Conservation (phyloP, 2,329 filamentous ascomycete genomes). For the Hypoxylon sp. region DNA sequence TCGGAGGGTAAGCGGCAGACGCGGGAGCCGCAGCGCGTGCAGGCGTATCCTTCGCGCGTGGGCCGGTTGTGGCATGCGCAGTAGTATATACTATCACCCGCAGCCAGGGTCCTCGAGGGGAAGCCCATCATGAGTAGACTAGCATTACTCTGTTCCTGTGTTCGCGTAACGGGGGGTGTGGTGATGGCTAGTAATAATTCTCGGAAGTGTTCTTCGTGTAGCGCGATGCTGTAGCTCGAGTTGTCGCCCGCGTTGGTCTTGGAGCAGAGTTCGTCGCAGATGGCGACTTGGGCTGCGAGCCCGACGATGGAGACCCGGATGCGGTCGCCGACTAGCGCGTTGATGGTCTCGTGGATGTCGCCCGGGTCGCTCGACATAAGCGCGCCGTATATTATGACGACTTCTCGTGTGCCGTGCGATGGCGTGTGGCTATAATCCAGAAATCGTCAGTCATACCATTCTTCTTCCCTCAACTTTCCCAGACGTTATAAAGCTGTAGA, state of each 20-base stretch:
- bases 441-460: conserved; percentile 22
- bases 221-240: conserved; percentile 82
- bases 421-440: conserved; percentile 77
- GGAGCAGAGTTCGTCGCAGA: conserved; percentile 90
- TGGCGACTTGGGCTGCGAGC: conserved; percentile 89
- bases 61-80: conserved; percentile 93
- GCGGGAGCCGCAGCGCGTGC: conserved; percentile 88
- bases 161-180: conserved; percentile 86
- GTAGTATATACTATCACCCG: conserved; percentile 74
- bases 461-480: conserved; percentile 10
- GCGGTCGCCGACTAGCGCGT: conserved; percentile 80
- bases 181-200: conserved; percentile 91
- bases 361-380: conserved; percentile 91
- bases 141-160: conserved; percentile 68
- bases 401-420: conserved; percentile 91
- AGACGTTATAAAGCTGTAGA: background rate
- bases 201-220: conserved; percentile 88
- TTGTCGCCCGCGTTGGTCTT: conserved; percentile 87
- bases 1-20: conserved; percentile 92
- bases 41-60: conserved; percentile 86
- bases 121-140: conserved; percentile 98
- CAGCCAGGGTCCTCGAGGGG: conserved; percentile 84
- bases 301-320: conserved; percentile 92
- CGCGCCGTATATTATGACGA: conserved; percentile 92
- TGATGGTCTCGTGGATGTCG: conserved; percentile 93